These are phyloP conservation scores for Nicotiana tomentosiformis DNA, from an alignment of 257 asterid genomes.

Conservation along the genomic window DNA sequence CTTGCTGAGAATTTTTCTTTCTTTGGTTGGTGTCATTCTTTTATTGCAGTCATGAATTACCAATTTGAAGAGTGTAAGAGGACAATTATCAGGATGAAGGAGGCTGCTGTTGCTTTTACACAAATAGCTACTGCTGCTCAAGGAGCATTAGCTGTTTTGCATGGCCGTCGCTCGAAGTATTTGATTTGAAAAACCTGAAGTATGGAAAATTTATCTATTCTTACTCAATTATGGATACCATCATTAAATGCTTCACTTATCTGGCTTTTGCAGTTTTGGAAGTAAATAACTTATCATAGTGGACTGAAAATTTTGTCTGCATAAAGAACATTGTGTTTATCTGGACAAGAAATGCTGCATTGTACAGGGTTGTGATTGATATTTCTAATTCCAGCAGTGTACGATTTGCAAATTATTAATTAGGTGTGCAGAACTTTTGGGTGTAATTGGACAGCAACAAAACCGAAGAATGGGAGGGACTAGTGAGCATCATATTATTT, in stretches of 20 bases:
- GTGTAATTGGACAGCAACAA: too few species aligned
- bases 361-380: neutral
- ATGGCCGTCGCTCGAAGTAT: constrained; percentile 41
- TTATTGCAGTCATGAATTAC: constrained; percentile 45
- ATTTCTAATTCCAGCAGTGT: too few species aligned
- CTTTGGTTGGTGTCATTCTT: neutral
- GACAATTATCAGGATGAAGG: constrained; percentile 64
- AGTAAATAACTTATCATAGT: neutral
- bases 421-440: too few species aligned
- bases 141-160: constrained; percentile 59
- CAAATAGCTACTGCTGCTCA: constrained; percentile 44
- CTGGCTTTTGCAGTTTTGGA: neutral
- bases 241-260: neutral
- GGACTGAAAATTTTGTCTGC: neutral
- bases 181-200: constrained; percentile 62
- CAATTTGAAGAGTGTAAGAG: constrained; percentile 36
- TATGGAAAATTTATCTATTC: constrained; percentile 11
- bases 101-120: constrained; percentile 42
- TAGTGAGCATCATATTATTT: too few species aligned
- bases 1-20: neutral
- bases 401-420: too few species aligned
- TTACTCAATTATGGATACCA: neutral
- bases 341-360: neutral
- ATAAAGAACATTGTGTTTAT: neutral
- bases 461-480: too few species aligned